Evolutionary conservation across 2,329 filamentous ascomycete genomes (phyloP), one percentile per base, ranked within the genome.

Genomic region (Albifimbria verrucaria): DNA sequence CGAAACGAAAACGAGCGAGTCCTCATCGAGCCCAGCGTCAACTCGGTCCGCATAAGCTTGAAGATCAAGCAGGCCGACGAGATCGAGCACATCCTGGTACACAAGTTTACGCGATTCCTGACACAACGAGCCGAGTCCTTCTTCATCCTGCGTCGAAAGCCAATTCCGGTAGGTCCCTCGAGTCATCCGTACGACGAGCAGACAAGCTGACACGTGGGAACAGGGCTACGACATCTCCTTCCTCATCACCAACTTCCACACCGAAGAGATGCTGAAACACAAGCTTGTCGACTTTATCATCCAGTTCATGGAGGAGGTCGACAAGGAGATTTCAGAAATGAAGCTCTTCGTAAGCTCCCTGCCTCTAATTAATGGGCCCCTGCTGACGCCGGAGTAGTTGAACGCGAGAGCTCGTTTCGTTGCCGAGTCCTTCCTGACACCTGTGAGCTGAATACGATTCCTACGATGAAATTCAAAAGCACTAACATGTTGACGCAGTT

Each of bases 251-350:
- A 99, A 99, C 76, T 95, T 94, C 79, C 94, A 99, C 67, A 97
- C 94, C 4, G 94, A 97, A 73, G 90, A 95, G 70, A 96, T 99
- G 92, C 73, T 97, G 69, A 97, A 97, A 80, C 93, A 99, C 72
- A 97, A 99, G 79, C 81, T 99, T 62, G 95, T 99, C 28, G 94
- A 99, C 72, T 99, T 99, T 67, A 96, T 99, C 62, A 97, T 99
- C 60, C 88, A 97, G 68, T 99, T 99, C 68, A 97, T 99, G 93
- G 93, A 99, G 73, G 94, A 99, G 72, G 95, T 99, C 4, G 95
- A 99, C 73, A 99, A 99, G 80, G 94, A 99, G 74, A 99, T 99
- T 55, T 97, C 94, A 3, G 95, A 99, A 77, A 97, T 99, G 94
- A 99, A 99, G 82, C 88, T 99, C 65, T 99, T 99, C 74, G 93